Percentiles rank a stretch among this genome's conserved stretches.
These are phyloP conservation scores for Astragalus membranaceus DNA, from an alignment of 306 rosid species.

Conservation along the genomic window DNA sequence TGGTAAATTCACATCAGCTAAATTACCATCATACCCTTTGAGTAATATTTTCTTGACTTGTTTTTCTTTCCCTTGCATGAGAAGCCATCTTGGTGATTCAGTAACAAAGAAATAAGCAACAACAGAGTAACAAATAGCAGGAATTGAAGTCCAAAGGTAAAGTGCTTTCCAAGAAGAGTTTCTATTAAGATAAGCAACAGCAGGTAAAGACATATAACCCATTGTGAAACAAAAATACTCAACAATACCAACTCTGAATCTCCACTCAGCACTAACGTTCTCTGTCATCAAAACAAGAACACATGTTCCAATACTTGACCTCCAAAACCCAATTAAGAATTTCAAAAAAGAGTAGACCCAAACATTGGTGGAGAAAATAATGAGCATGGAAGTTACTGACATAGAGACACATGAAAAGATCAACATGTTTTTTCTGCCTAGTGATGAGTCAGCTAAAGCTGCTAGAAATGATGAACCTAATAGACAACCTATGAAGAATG, in stretches of 20 bases:
- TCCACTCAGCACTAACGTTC: slow-evolving; percentile 15
- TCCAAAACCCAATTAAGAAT: slow-evolving; percentile 15
- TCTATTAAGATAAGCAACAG: slow-evolving; percentile 17
- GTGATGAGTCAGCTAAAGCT: slow-evolving; percentile 25
- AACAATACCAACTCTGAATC: slow-evolving; percentile 14
- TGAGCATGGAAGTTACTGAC: slow-evolving; percentile 8
- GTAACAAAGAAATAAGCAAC: not conserved
- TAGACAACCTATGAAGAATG: slow-evolving; percentile 19
- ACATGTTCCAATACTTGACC: not conserved
- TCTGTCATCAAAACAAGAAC: slow-evolving; percentile 12
- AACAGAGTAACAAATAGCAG: not conserved
- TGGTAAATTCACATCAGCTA: not conserved
- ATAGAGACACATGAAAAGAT: slow-evolving; percentile 8
- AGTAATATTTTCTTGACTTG: not conserved
- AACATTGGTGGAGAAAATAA: slow-evolving; percentile 6
- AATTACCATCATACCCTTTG: not conserved
- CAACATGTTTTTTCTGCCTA: slow-evolving; percentile 35
- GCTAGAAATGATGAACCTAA: slow-evolving; percentile 24
- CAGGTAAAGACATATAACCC: slow-evolving; percentile 26
- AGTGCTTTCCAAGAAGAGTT: slow-evolving; percentile 17
- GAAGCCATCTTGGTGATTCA: slow-evolving; percentile 28
- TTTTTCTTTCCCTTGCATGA: not conserved
- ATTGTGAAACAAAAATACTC: slow-evolving; percentile 2
- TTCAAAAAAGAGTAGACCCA: slow-evolving; percentile 28
- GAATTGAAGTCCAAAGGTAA: slow-evolving; percentile 19